phyloP scores from a whole-genome alignment of 176 grass and related monocot genomes.

The Carex scoparia region DNA sequence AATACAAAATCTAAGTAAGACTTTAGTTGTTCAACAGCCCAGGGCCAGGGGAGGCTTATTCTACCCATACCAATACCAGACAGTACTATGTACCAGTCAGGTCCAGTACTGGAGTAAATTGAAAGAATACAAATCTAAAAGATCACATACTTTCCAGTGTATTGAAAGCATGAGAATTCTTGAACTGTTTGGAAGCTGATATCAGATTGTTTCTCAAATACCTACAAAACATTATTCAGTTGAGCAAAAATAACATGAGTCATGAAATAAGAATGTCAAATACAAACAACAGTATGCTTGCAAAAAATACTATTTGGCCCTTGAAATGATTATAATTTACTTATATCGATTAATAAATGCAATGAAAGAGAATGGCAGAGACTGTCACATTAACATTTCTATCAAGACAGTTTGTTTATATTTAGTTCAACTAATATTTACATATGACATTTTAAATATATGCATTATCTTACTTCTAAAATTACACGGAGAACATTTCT shows the following conservation, averaged over 20 bases:
- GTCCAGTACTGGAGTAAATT: conserved; percentile 2
- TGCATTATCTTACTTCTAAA: background rate
- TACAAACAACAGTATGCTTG: background rate
- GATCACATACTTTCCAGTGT: conserved; percentile 55
- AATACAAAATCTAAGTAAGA: background rate
- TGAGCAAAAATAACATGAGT: background rate
- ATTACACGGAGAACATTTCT: background rate
- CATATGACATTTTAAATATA: background rate
- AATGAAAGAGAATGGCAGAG: background rate
- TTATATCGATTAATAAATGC: background rate
- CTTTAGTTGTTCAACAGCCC: background rate
- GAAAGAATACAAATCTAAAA: background rate
- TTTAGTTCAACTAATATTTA: background rate
- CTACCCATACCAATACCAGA: background rate
- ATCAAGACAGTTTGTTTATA: background rate
- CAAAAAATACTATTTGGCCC: background rate
- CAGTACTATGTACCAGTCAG: background rate
- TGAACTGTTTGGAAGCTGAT: conserved; percentile 36
- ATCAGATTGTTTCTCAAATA: conserved; percentile 50
- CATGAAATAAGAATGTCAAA: background rate
- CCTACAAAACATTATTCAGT: conserved; percentile 32
- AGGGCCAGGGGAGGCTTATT: background rate
- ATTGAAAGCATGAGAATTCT: conserved; percentile 68
- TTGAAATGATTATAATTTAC: background rate
- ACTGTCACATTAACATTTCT: background rate